Evolutionary conservation across 768 basidiomycete species (phyloP).

Genomic region (Hebeloma cylindrosporum): DNA sequence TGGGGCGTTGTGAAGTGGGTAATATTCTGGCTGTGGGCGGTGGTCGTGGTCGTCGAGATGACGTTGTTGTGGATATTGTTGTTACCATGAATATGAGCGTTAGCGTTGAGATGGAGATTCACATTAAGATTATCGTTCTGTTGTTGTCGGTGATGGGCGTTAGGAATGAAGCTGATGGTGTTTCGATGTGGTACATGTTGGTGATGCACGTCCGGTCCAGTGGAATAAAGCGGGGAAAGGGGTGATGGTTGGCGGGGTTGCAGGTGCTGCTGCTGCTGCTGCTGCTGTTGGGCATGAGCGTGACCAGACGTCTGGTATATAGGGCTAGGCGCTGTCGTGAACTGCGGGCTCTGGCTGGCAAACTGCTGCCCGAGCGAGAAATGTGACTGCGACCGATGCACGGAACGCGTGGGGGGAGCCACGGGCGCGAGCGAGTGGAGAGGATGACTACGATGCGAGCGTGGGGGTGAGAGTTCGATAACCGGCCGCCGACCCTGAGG

Average conservation of each 20-base stretch:
- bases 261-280: no score
- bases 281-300: no score
- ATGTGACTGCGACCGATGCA: conserved; percentile 56
- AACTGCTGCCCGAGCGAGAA: conserved; percentile 47
- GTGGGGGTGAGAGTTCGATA: conserved; percentile 28
- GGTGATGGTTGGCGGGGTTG: conserved; percentile 42
- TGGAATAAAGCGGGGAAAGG: conserved; percentile 37
- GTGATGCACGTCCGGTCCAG: conserved; percentile 32
- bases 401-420: conserved; percentile 27
- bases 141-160: conserved; percentile 10
- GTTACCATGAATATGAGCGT: neutral
- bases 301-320: conserved; percentile 73
- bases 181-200: neutral
- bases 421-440: conserved; percentile 5
- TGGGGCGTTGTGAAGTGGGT: conserved; percentile 14
- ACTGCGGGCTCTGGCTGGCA: conserved; percentile 20
- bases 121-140: neutral
- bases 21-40: conserved; percentile 8
- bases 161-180: conserved; percentile 14
- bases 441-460: neutral
- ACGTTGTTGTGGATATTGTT: neutral
- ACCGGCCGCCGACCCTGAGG: conserved; percentile 42
- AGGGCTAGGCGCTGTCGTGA: conserved; percentile 39
- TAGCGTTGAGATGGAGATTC: neutral
- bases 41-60: conserved; percentile 11